Evolutionary conservation across 1,139 yeast genomes (phyloP), one percentile per base, ranked within the genome.

Genomic region (Taphrina populina): DNA sequence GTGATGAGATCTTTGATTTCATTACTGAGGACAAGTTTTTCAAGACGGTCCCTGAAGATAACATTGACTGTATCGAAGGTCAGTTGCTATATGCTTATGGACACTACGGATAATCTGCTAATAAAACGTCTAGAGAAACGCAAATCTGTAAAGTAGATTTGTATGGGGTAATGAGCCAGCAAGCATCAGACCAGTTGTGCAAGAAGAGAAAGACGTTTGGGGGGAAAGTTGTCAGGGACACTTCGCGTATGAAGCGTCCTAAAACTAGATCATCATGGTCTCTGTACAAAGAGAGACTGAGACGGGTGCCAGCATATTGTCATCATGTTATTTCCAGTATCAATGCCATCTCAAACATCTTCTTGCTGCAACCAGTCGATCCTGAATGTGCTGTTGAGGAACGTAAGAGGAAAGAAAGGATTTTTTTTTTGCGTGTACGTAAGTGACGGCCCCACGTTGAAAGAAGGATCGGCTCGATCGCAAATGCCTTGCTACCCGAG

Each of bases 1-100:
- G 90, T 61, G 96, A 88, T 63, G 95, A 85, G 66, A 95, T 92
- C 21, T 94, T 84, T 66, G 84, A 74, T 13, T 86, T 84, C 65
- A 79, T 90, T 60, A 80, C 77, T 57, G 80, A 79, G 54, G 71
- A 88, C 62, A 37, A 36, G 39, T 47, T 47, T 37, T 75, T 90
- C 64, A 82, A 82, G 64, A 95, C 88, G 64, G 57, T 57, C 8
- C 56, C 59, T n/a, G 57, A 47, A 35, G 57, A 46, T 29, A 58
- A 51, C 30, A 52, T 52, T 24, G 54, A 44, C 21, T 41, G 46
- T 17, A 58, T 54, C 65, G 66, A 32, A 57, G 55, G 41, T 45
- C n/a, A 33, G 39, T 17, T 7, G 7, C 8, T 13, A 8, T 7
- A 8, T 19, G 10, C 8, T 8, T 6, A 6, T 8, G 17, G 6